phyloP scores from a whole-genome alignment of 2,329 filamentous ascomycete species.

The Fusarium nanum region DNA sequence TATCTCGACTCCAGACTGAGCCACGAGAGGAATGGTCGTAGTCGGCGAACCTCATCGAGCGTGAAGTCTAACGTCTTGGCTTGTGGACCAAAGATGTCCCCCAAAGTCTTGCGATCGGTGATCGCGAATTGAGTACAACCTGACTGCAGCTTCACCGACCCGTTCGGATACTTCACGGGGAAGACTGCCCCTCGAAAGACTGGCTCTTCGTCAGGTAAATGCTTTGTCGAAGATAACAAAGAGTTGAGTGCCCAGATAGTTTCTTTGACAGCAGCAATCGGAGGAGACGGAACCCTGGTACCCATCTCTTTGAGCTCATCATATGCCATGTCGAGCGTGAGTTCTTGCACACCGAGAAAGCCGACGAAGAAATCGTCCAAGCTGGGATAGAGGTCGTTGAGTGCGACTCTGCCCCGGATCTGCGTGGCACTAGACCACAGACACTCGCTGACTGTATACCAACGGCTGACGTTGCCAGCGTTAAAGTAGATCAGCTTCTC shows the following conservation, averaged over 20 bases:
- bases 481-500: constrained; percentile 31
- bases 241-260: constrained; percentile 51
- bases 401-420: constrained; percentile 43
- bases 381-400: constrained; percentile 47
- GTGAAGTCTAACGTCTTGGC: constrained; percentile 53
- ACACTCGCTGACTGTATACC: constrained; percentile 48
- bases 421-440: constrained; percentile 51
- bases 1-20: constrained; percentile 47
- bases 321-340: constrained; percentile 49
- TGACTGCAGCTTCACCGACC: constrained; percentile 17
- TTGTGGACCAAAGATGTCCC: constrained; percentile 42
- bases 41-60: constrained; percentile 47
- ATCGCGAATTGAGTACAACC: constrained; percentile 49
- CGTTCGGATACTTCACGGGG: constrained; percentile 42
- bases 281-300: not conserved
- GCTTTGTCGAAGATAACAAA: constrained; percentile 36
- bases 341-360: constrained; percentile 45
- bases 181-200: constrained; percentile 34
- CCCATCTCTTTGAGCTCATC: constrained; percentile 46
- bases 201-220: constrained; percentile 1
- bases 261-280: constrained; percentile 45
- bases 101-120: constrained; percentile 49
- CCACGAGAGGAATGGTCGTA: constrained; percentile 53
- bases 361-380: constrained; percentile 49
- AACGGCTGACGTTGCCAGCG: constrained; percentile 26